Evolutionary conservation across 192 early-diverging fungal genomes (phyloP).

Genomic region (Dissophora globulifera): DNA sequence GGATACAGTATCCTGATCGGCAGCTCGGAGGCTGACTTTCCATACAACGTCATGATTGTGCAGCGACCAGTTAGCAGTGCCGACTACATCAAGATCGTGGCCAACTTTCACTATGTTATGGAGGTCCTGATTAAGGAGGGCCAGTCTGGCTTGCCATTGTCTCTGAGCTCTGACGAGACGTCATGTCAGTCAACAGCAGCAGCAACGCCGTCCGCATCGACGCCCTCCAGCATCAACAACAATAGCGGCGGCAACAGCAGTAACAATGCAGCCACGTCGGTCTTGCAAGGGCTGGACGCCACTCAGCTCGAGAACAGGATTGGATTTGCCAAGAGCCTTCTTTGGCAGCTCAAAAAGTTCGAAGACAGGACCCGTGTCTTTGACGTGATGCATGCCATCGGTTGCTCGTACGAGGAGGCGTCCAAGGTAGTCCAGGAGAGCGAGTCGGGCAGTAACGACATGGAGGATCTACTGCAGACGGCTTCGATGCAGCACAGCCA

Average conservation of each 20-base stretch:
- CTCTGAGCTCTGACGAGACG: slow-evolving; percentile 16
- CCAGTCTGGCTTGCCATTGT: slow-evolving; percentile 17
- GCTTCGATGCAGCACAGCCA: slow-evolving; percentile 26
- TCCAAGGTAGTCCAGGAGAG: slow-evolving; percentile 48
- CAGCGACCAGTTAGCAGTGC: slow-evolving; percentile 31
- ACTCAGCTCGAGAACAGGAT: slow-evolving; percentile 56
- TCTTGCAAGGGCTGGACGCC: slow-evolving; percentile 33
- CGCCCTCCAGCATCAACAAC: slow-evolving; percentile 6
- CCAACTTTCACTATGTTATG: slow-evolving; percentile 57
- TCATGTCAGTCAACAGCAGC: neutral
- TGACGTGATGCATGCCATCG: slow-evolving; percentile 61
- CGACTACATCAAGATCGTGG: slow-evolving; percentile 33
- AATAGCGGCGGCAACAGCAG: too few relatives aligned
- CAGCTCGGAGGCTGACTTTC: slow-evolving; percentile 7
- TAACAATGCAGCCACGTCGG: neutral
- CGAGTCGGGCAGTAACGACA: slow-evolving; percentile 14
- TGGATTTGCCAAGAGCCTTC: slow-evolving; percentile 53
- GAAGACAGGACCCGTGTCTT: slow-evolving; percentile 50
- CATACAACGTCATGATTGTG: slow-evolving; percentile 45
- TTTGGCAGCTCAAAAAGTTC: slow-evolving; percentile 57
- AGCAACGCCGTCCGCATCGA: slow-evolving; percentile 20
- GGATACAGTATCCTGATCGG: slow-evolving; percentile 39
- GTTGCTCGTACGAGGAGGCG: slow-evolving; percentile 57
- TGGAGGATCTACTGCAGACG: slow-evolving; percentile 39
- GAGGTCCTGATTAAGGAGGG: slow-evolving; percentile 58